Evolutionary conservation across 2,329 filamentous ascomycete species (phyloP).

Genomic region (Westerdykella sp.): DNA sequence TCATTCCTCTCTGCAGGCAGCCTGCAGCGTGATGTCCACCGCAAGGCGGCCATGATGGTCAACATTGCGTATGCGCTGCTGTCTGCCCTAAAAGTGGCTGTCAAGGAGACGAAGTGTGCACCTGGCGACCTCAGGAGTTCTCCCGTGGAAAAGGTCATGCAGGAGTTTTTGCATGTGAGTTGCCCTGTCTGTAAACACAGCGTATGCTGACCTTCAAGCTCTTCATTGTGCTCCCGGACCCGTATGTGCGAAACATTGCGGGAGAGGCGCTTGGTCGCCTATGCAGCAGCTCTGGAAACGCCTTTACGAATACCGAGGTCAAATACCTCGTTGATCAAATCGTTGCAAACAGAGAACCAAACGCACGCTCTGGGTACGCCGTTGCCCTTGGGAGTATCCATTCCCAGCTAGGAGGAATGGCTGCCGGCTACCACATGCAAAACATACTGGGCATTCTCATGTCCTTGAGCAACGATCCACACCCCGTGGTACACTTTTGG

Average conservation of each 20-base stretch:
- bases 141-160: conserved; percentile 67
- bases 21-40: conserved; percentile 76
- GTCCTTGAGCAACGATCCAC: conserved; percentile 91
- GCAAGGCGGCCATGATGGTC: conserved; percentile 83
- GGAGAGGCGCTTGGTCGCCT: conserved; percentile 80
- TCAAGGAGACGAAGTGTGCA: conserved; percentile 68
- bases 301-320: conserved; percentile 83
- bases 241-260: conserved; percentile 77
- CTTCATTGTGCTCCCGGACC: conserved; percentile 77
- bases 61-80: conserved; percentile 81
- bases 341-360: conserved; percentile 86
- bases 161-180: conserved; percentile 69
- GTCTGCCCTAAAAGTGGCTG: conserved; percentile 73
- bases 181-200: conserved; percentile 17
- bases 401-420: conserved; percentile 94
- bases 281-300: conserved; percentile 76
- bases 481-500: conserved; percentile 94
- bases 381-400: conserved; percentile 91
- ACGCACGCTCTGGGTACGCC: conserved; percentile 87
- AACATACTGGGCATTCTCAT: conserved; percentile 97
- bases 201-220: conserved; percentile 35
- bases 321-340: conserved; percentile 92
- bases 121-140: conserved; percentile 66
- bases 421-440: conserved; percentile 90
- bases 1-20: conserved; percentile 77